Conservation (phyloP, 2,329 filamentous ascomycete genomes). For the Phyllosticta citrichinensis region DNA sequence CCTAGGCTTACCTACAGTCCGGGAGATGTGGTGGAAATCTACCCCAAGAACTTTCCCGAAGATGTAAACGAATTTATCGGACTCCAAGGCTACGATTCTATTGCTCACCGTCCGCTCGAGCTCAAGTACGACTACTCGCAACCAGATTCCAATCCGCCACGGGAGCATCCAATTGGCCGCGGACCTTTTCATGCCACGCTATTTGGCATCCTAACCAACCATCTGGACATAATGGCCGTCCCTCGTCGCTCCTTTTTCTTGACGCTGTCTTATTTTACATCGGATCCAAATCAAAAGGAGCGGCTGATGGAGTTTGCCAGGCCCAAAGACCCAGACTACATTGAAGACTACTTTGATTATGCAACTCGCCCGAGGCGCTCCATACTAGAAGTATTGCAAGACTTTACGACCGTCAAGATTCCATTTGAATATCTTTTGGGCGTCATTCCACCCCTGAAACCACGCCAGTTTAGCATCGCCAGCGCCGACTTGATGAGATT, state of each 20-base stretch:
- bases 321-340: slow-evolving; percentile 59
- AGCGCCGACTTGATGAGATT: slow-evolving; percentile 32
- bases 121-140: slow-evolving; percentile 32
- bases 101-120: slow-evolving; percentile 61
- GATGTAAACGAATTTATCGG: slow-evolving; percentile 73
- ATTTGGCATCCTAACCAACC: slow-evolving; percentile 60
- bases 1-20: slow-evolving; percentile 45
- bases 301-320: slow-evolving; percentile 67
- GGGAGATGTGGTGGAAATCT: slow-evolving; percentile 72
- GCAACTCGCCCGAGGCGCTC: slow-evolving; percentile 81
- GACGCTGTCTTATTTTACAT: slow-evolving; percentile 64
- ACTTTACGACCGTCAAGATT: slow-evolving; percentile 76
- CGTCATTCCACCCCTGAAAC: slow-evolving; percentile 72
- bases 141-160: slow-evolving; percentile 25
- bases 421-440: slow-evolving; percentile 63
- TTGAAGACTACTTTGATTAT: slow-evolving; percentile 94
- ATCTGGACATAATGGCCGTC: slow-evolving; percentile 82
- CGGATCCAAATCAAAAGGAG: slow-evolving; percentile 63
- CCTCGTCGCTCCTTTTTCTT: slow-evolving; percentile 81
- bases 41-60: slow-evolving; percentile 73
- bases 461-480: slow-evolving; percentile 87
- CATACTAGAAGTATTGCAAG: slow-evolving; percentile 83
- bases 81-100: slow-evolving; percentile 65
- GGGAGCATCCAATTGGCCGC: slow-evolving; percentile 26
- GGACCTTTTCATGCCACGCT: slow-evolving; percentile 25